These are phyloP conservation scores for Aspergillus nomiae DNA, from an alignment of 2,329 filamentous ascomycete species.

Conservation along the genomic window DNA sequence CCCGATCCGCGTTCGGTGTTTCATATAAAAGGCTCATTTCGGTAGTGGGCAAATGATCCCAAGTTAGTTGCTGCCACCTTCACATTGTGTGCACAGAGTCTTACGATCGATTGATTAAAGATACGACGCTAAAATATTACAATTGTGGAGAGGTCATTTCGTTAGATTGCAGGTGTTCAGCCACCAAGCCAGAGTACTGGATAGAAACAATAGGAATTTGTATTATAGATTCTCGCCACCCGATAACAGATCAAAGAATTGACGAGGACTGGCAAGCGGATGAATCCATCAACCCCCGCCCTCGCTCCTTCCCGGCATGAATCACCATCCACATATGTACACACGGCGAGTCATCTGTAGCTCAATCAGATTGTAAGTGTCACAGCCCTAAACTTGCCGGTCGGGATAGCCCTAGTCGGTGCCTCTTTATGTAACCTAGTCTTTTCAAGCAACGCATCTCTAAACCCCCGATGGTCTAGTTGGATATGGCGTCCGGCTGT, in stretches of 20 bases:
- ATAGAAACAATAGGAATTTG: neutral
- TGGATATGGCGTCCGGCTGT: neutral
- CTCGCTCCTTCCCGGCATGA: too few relatives aligned
- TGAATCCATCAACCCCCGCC: too few relatives aligned
- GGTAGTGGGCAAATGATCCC: neutral
- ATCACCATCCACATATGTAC: too few relatives aligned
- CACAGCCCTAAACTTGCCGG: too few relatives aligned
- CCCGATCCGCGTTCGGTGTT: slow-evolving; percentile 1
- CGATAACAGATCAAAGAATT: too few relatives aligned
- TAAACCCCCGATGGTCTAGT: neutral
- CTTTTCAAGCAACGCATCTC: too few relatives aligned
- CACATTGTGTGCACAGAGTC: neutral
- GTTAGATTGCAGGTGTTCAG: neutral
- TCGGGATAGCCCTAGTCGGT: too few relatives aligned
- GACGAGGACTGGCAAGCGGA: too few relatives aligned
- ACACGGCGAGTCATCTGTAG: too few relatives aligned
- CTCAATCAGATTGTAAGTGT: too few relatives aligned
- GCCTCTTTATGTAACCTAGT: too few relatives aligned
- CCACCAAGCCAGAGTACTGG: neutral
- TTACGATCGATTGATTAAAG: slow-evolving; percentile 1
- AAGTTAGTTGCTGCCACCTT: neutral
- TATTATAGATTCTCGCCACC: neutral
- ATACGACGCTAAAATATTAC: neutral
- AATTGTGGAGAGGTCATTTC: neutral
- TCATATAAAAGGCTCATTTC: slow-evolving; percentile 2